Conservation (phyloP, 2,329 filamentous ascomycete genomes). For the Sarocladium strictum region DNA sequence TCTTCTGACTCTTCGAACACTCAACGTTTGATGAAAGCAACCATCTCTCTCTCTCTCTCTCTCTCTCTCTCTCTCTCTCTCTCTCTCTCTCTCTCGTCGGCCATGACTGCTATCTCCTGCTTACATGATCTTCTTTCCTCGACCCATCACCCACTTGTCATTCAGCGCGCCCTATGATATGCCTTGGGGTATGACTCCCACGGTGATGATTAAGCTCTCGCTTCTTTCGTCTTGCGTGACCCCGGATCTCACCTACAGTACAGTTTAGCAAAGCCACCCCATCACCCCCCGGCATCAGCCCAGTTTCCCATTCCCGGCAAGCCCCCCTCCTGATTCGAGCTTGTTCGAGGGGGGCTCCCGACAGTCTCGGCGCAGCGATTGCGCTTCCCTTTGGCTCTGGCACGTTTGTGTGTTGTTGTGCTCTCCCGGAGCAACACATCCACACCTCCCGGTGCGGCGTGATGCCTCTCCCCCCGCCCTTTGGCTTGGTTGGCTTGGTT, state of each 20-base stretch:
- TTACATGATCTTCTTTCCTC: background rate
- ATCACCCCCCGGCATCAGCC: background rate
- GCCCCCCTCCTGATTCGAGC: background rate
- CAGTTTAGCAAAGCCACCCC: background rate
- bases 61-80: too few relatives aligned
- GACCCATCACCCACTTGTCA: background rate
- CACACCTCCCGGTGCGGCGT: background rate
- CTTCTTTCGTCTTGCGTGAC: background rate
- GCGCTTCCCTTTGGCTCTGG: background rate
- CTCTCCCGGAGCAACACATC: background rate
- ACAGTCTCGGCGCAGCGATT: background rate
- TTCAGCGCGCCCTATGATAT: background rate
- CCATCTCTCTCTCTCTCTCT: too few relatives aligned
- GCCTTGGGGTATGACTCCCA: background rate
- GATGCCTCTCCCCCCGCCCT: background rate
- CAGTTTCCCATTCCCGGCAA: background rate
- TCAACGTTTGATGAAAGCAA: too few relatives aligned
- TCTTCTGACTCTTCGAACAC: too few relatives aligned
- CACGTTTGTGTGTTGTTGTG: background rate
- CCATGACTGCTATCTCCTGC: background rate
- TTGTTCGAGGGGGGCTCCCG: too few relatives aligned
- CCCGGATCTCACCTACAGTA: background rate
- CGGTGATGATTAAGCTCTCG: background rate
- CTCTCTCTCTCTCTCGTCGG: too few relatives aligned
- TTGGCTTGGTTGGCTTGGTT: too few relatives aligned